Conservation (phyloP, 805 yeast species). For the Spathaspora hagerdaliae region DNA sequence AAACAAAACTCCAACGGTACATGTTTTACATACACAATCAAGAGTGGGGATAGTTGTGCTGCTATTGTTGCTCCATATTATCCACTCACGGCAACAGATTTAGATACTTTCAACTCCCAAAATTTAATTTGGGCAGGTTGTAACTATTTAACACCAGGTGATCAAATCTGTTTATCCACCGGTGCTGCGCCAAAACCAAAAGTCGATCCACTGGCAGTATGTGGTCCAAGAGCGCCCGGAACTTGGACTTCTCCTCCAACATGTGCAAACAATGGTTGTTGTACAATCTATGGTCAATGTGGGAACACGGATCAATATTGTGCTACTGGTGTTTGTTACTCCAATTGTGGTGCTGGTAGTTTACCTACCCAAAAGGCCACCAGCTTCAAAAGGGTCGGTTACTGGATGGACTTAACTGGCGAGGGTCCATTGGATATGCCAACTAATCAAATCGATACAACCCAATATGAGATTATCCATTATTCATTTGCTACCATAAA, state of each 20-base stretch:
- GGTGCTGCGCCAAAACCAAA: constrained; percentile 16
- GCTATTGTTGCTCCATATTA: constrained; percentile 6
- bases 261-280: constrained; percentile 18
- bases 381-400: constrained; percentile 11
- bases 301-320: constrained; percentile 13
- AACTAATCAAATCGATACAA: constrained; percentile 6
- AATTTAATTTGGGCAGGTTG: constrained; percentile 16
- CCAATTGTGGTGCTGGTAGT: constrained; percentile 16
- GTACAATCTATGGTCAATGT: constrained; percentile 10
- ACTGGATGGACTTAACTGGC: constrained; percentile 12
- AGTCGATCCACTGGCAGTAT: constrained; percentile 11
- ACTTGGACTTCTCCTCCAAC: constrained; percentile 7
- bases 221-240: constrained; percentile 18
- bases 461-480: constrained; percentile 10
- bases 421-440: constrained; percentile 7
- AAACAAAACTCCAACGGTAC: constrained; percentile 12
- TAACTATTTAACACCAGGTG: constrained; percentile 3
- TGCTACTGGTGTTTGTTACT: constrained; percentile 11
- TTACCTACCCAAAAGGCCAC: constrained; percentile 10
- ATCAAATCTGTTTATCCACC: constrained; percentile 11
- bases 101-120: constrained; percentile 9
- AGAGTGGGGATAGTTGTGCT: constrained; percentile 12
- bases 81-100: constrained; percentile 5
- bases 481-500: constrained; percentile 14
- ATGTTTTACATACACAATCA: constrained; percentile 10